Evolutionary conservation across 2,329 filamentous ascomycete species (phyloP).

Genomic region (Alternaria panax): DNA sequence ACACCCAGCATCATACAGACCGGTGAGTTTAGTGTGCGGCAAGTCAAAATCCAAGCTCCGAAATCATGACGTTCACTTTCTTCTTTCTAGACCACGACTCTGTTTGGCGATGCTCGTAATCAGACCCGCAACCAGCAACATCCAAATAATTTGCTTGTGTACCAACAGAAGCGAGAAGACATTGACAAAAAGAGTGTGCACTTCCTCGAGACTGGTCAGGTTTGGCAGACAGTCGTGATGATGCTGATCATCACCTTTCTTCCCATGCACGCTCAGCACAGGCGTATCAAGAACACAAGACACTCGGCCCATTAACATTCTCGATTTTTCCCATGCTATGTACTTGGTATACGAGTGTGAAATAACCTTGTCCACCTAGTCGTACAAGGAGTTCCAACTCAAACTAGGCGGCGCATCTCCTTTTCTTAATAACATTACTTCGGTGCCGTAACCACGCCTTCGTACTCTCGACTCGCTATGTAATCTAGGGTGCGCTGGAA

Average conservation of each 20-base stretch:
- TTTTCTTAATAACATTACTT: slow-evolving; percentile 48
- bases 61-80: too few relatives aligned
- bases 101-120: too few relatives aligned
- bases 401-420: not conserved
- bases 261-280: not conserved
- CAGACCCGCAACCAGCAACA: too few relatives aligned
- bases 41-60: too few relatives aligned
- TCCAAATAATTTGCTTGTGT: too few relatives aligned
- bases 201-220: too few relatives aligned
- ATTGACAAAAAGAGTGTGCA: too few relatives aligned
- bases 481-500: slow-evolving; percentile 96
- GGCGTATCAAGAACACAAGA: not conserved
- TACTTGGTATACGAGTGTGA: slow-evolving; percentile 14
- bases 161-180: too few relatives aligned
- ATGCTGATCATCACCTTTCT: not conserved
- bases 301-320: slow-evolving; percentile 5
- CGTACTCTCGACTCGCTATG: slow-evolving; percentile 88
- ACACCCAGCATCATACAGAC: too few relatives aligned
- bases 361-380: slow-evolving; percentile 13
- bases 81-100: too few relatives aligned
- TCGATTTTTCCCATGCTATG: slow-evolving; percentile 18
- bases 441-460: slow-evolving; percentile 80
- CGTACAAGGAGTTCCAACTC: slow-evolving; percentile 14
- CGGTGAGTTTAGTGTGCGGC: too few relatives aligned
- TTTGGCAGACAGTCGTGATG: not conserved